Conservation (phyloP, 2,329 filamentous ascomycete genomes). For the Arthrobotrys iridis region DNA sequence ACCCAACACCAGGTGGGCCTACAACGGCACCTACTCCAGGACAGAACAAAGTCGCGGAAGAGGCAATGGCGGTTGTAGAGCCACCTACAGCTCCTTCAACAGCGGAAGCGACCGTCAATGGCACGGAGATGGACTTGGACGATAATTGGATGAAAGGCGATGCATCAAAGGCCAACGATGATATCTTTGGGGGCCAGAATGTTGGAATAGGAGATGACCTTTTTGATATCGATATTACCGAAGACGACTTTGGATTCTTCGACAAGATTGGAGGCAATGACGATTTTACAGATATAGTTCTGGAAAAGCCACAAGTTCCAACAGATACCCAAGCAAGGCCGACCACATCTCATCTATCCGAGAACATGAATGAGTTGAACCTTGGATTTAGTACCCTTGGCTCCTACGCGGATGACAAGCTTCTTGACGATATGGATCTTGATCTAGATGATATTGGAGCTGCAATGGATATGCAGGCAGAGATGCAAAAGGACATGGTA, state of each 20-base stretch:
- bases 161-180: conserved; percentile 33
- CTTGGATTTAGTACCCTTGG: conserved; percentile 37
- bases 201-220: conserved; percentile 46
- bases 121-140: conserved; percentile 49
- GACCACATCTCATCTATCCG: conserved; percentile 32
- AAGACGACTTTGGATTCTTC: conserved; percentile 49
- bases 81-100: conserved; percentile 45
- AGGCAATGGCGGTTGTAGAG: conserved; percentile 13
- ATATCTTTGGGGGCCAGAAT: conserved; percentile 41
- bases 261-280: conserved; percentile 28
- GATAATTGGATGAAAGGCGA: conserved; percentile 50
- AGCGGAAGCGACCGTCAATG: conserved; percentile 34
- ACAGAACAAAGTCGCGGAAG: conserved; percentile 17
- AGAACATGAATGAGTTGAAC: conserved; percentile 53
- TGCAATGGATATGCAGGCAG: conserved; percentile 56
- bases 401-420: conserved; percentile 34
- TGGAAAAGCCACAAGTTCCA: conserved; percentile 35
- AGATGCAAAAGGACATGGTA: conserved; percentile 11
- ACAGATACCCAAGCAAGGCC: conserved; percentile 27
- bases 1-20: conserved; percentile 36
- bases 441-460: conserved; percentile 37
- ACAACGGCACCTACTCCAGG: conserved; percentile 38
- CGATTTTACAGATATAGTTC: conserved; percentile 22
- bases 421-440: conserved; percentile 44
- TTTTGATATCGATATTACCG: conserved; percentile 51